Conservation (phyloP, 1,284 basidiomycete genomes). For the Inonotus obliquus region DNA sequence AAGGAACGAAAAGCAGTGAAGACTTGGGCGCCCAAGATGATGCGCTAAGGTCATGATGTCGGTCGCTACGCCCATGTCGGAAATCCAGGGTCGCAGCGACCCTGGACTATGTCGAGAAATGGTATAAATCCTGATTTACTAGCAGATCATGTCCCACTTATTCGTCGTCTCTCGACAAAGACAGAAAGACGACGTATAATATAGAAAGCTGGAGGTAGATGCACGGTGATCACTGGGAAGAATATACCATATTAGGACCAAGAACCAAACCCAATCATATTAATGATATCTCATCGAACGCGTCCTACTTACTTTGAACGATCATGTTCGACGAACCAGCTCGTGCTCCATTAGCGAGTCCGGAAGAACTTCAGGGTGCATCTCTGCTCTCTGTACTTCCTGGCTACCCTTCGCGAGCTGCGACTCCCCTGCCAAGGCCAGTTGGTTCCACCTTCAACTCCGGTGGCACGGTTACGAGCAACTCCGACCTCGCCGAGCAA, state of each 20-base stretch:
- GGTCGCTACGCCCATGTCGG: too few relatives aligned
- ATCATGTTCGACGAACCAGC: conserved; percentile 7
- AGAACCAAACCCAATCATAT: too few relatives aligned
- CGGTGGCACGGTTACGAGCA: background rate
- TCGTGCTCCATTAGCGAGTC: background rate
- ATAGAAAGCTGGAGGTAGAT: too few relatives aligned
- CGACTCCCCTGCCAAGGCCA: conserved; percentile 6
- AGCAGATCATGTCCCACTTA: too few relatives aligned
- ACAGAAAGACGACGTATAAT: too few relatives aligned
- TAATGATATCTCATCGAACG: background rate
- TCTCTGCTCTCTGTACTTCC: conserved; percentile 2
- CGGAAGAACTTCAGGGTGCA: conserved; percentile 2
- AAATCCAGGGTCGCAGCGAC: too few relatives aligned
- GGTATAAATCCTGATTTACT: too few relatives aligned
- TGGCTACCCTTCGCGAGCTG: conserved; percentile 7
- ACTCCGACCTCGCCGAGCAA: conserved; percentile 11
- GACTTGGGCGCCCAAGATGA: background rate
- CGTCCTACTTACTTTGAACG: background rate
- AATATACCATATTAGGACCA: too few relatives aligned
- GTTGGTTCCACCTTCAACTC: background rate
- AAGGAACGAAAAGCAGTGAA: background rate
- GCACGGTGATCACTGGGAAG: too few relatives aligned
- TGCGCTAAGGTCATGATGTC: too few relatives aligned
- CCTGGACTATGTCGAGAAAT: too few relatives aligned
- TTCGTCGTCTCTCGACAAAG: too few relatives aligned